A percentile compares a stretch with the other conserved stretches of the same genome.
These are phyloP conservation scores for Trichoderma harzianum DNA, from an alignment of 2,329 filamentous ascomycete genomes.

Conservation along the genomic window DNA sequence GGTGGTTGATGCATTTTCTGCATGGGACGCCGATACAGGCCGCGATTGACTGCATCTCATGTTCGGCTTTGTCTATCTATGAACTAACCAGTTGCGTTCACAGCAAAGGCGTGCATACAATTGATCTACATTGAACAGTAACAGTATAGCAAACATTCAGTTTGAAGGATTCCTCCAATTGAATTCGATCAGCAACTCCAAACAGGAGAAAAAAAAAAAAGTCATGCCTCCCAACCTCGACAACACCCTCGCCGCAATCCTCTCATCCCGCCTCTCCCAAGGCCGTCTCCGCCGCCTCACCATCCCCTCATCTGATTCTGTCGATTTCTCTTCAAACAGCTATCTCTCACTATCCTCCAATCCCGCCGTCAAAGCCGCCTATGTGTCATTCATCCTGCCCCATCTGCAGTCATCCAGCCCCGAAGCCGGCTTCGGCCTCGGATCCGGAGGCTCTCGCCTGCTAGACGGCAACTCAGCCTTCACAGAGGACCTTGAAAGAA, in stretches of 20 bases:
- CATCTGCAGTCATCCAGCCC: conserved; percentile 28
- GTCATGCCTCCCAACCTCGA: conserved; percentile 26
- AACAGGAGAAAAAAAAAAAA: background rate
- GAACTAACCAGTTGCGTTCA: background rate
- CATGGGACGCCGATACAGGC: conserved; percentile 1
- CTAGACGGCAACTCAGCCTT: conserved; percentile 49
- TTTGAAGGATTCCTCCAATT: background rate
- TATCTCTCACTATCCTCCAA: conserved; percentile 71
- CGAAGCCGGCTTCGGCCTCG: conserved; percentile 29
- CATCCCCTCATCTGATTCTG: conserved; percentile 61
- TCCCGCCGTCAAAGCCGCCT: conserved; percentile 56
- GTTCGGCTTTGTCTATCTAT: background rate
- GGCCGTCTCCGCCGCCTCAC: conserved; percentile 45
- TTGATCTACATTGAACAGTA: background rate
- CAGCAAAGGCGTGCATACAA: background rate
- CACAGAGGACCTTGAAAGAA: conserved; percentile 44
- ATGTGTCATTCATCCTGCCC: conserved; percentile 50
- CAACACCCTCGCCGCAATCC: conserved; percentile 25
- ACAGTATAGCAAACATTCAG: background rate
- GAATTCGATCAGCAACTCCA: background rate
- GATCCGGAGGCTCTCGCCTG: conserved; percentile 52
- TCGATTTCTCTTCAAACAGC: conserved; percentile 75
- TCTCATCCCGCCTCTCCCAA: conserved; percentile 30
- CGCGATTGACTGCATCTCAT: background rate
- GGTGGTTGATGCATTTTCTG: background rate